A percentile compares a stretch with the other conserved stretches of the same genome.
Evolutionary conservation across 306 rosid species (phyloP).

Genomic region (Oemleria cerasiformis): DNA sequence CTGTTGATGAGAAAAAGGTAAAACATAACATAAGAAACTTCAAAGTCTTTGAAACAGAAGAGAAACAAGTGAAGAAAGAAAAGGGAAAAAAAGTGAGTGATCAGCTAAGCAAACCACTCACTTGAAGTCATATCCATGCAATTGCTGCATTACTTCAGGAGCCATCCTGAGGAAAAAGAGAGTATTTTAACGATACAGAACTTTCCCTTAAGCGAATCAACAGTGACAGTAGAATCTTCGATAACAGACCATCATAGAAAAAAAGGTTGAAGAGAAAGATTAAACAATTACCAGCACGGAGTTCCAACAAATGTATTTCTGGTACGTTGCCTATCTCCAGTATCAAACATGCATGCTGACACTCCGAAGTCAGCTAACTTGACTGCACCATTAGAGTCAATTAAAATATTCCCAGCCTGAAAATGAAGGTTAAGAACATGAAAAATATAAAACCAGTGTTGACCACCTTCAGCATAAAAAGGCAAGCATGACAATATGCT

Average conservation of each 20-base stretch:
- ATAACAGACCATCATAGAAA: slow-evolving; percentile 1
- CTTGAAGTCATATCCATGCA: slow-evolving; percentile 98
- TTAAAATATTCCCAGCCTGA: slow-evolving; percentile 95
- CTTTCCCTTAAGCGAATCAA: background rate
- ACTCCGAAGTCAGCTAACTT: slow-evolving; percentile 98
- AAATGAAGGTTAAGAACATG: slow-evolving; percentile 20
- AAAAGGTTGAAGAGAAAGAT: slow-evolving; percentile 18
- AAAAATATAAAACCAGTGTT: slow-evolving; percentile 25
- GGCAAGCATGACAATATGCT: background rate
- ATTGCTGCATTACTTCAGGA: slow-evolving; percentile 98
- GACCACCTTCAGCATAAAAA: slow-evolving; percentile 16
- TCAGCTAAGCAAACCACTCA: slow-evolving; percentile 38
- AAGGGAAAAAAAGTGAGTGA: background rate
- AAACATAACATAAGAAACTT: slow-evolving; percentile 2
- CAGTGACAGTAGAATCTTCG: slow-evolving; percentile 3
- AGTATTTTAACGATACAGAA: slow-evolving; percentile 17
- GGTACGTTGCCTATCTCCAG: slow-evolving; percentile 91
- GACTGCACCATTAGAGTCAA: slow-evolving; percentile 83
- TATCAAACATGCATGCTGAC: slow-evolving; percentile 88
- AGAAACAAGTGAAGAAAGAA: background rate
- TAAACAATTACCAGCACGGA: slow-evolving; percentile 81
- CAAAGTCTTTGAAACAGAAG: background rate
- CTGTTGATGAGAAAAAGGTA: slow-evolving; percentile 48
- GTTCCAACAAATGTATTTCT: slow-evolving; percentile 99
- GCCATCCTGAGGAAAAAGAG: slow-evolving; percentile 78